Base-by-base conservation (phyloP, 2,329 filamentous ascomycete species). In the Hypomyces rosellus region DNA sequence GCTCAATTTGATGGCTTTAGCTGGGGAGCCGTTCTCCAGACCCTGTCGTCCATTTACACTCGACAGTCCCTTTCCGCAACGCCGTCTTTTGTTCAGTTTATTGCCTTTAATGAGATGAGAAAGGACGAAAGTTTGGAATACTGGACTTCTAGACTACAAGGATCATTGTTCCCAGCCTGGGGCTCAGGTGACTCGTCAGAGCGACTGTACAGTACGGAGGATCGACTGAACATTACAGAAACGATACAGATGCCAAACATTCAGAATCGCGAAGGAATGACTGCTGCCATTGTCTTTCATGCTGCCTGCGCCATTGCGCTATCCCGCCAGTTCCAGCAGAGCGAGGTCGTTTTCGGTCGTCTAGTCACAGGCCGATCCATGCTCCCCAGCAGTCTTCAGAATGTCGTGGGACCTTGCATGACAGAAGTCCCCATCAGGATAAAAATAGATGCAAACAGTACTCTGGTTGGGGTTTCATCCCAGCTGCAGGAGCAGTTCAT, bases 1-100 rank as follows among this genome's bases (percentile, higher is more conserved):
- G 38, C 50, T 18, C 45, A 48, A 34, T 52, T 48, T 25, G 50
- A 52, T 38, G 50, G 45, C 8, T 48, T 52, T 12, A 52, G 50
- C 34, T 48, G 45, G 39, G 50, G 40, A 20, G 16, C 34, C 12
- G 46, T 48, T 52, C 46, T 48, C 15, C 37, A 45, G 44, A 34
- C 37, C 30, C n/a, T 45, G 34, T 52, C 40, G 18, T 34, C 13
- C 2, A 20, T 44, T n/a, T 48, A 43, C 34, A 18, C 22, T 12
- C 30, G 33, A 42, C 16, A 44, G 39, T 22, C 9, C 4, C 11
- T 44, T 18, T 1, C 11, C 13, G 8, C 37, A 14, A 33, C 34
- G 12, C 30, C 45, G 5, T 34, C 45, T 14, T 44, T 52, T 38
- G 34, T 14, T 16, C 34, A 52, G n/a, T 42, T 18, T 13, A 38